Conservation (phyloP, 768 basidiomycete species). For the Leccinellum albellum region DNA sequence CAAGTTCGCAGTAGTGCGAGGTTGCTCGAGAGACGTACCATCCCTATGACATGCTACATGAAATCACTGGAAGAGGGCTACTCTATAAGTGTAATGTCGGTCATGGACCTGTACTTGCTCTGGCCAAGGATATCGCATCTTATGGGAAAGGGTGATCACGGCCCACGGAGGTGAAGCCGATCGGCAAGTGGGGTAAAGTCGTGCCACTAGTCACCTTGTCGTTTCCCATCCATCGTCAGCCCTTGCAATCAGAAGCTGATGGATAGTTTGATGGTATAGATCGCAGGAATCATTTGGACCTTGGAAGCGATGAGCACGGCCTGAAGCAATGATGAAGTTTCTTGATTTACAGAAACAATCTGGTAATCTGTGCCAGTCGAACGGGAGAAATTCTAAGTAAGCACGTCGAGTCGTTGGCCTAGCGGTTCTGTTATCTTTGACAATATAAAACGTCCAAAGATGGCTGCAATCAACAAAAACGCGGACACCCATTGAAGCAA, state of each 20-base stretch:
- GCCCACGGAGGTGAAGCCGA: background rate
- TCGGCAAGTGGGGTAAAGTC: background rate
- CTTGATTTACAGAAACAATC: background rate
- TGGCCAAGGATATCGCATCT: background rate
- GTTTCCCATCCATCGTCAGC: background rate
- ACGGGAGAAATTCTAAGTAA: no score
- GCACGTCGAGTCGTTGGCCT: no score
- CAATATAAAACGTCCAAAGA: background rate
- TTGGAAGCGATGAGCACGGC: background rate
- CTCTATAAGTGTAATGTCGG: background rate
- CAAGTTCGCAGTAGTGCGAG: background rate
- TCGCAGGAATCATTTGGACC: background rate
- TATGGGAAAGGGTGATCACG: background rate
- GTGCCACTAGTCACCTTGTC: background rate
- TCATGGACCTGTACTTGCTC: background rate
- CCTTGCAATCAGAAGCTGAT: background rate
- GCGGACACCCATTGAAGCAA: background rate
- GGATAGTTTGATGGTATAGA: background rate
- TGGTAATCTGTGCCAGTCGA: background rate
- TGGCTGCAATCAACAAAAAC: constrained; percentile 1
- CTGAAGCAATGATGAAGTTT: background rate
- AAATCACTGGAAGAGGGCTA: background rate
- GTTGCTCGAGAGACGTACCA: background rate
- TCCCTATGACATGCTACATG: no score
- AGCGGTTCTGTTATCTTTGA: background rate